phyloP scores from a whole-genome alignment of 176 grass and related monocot genomes.

The Bothriochloa decipiens region DNA sequence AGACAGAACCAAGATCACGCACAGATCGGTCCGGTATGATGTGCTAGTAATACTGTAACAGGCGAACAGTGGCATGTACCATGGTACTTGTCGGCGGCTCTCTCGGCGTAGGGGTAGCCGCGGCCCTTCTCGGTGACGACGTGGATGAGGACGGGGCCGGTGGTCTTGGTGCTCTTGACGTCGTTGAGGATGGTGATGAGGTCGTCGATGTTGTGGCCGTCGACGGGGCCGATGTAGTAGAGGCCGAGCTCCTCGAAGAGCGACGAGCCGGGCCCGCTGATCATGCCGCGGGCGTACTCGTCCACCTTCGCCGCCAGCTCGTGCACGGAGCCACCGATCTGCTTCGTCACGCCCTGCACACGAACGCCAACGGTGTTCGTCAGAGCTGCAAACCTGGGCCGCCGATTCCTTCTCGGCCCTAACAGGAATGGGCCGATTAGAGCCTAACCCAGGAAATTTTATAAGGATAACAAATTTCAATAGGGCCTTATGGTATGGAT shows the following conservation, averaged over 20 bases:
- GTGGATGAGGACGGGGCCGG: conserved; percentile 96
- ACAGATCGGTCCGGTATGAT: not conserved
- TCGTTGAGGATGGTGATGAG: conserved; percentile 82
- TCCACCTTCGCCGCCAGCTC: conserved; percentile 95
- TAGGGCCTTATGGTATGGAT: no score
- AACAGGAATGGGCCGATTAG: not conserved
- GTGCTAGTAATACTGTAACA: not conserved
- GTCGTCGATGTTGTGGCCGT: conserved; percentile 97
- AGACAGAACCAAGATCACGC: not conserved
- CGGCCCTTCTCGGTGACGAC: conserved; percentile 96
- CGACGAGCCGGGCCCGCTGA: conserved; percentile 79
- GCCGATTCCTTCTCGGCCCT: not conserved
- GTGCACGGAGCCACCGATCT: conserved; percentile 93
- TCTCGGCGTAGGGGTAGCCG: conserved; percentile 96
- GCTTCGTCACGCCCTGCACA: conserved; percentile 86
- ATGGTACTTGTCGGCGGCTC: conserved; percentile 96
- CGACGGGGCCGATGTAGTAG: conserved; percentile 95
- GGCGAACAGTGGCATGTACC: conserved; percentile 29
- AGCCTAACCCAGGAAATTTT: not conserved
- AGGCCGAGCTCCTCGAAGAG: conserved; percentile 98
- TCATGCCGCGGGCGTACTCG: conserved; percentile 99
- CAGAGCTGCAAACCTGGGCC: not conserved
- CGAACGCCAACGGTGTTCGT: not conserved
- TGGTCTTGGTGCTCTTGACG: conserved; percentile 86
- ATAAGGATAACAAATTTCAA: no score